phyloP scores from a whole-genome alignment of 2,329 filamentous ascomycete species.

The Aspergillus hortae region DNA sequence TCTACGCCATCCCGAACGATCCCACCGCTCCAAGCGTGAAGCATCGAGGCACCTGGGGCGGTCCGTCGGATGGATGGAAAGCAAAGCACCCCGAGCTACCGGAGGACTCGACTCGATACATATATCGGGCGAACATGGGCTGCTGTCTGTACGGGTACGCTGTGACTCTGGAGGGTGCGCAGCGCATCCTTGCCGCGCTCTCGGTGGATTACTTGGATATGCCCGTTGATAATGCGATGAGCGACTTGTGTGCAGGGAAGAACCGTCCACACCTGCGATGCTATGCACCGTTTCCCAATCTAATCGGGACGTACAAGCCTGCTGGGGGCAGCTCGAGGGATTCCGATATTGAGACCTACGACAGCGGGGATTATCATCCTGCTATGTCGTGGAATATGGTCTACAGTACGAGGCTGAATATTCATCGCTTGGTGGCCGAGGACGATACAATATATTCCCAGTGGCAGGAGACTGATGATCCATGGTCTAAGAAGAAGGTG shows the following conservation, averaged over 20 bases:
- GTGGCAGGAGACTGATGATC: constrained; percentile 14
- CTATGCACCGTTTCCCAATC: constrained; percentile 43
- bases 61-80: constrained; percentile 12
- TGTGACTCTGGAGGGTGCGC: constrained; percentile 35
- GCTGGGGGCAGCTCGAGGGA: constrained; percentile 31
- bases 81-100: constrained; percentile 12
- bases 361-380: constrained; percentile 10
- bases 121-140: constrained; percentile 30
- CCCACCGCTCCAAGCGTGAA: constrained; percentile 20
- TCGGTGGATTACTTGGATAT: constrained; percentile 21
- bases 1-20: constrained; percentile 29
- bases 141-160: constrained; percentile 39
- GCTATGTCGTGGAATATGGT: constrained; percentile 19
- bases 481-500: constrained; percentile 19
- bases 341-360: constrained; percentile 26
- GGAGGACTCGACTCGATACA: constrained; percentile 34
- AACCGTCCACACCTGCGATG: constrained; percentile 27
- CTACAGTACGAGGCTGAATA: constrained; percentile 24
- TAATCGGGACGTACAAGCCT: constrained; percentile 48
- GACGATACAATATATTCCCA: constrained; percentile 18
- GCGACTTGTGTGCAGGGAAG: constrained; percentile 46
- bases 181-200: constrained; percentile 33
- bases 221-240: constrained; percentile 44
- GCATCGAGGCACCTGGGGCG: constrained; percentile 19
- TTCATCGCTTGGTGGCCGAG: constrained; percentile 18